phyloP scores from a whole-genome alignment of 2,329 filamentous ascomycete species.

The Hortaea werneckii region DNA sequence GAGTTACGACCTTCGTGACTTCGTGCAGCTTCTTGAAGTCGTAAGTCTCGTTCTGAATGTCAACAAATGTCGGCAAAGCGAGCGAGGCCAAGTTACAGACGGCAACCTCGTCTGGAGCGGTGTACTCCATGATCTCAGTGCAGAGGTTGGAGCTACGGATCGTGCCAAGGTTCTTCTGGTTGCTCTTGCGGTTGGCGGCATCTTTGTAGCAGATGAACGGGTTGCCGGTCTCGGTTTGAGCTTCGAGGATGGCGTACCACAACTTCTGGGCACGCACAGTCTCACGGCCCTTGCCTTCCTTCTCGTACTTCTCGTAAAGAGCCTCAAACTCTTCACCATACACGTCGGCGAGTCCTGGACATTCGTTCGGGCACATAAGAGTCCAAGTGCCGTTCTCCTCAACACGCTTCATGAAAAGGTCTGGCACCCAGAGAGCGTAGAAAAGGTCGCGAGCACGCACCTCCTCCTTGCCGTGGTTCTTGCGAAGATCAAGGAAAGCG shows the following conservation, averaged over 20 bases:
- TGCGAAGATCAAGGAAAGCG: slow-evolving; percentile 91
- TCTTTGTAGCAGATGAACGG: slow-evolving; percentile 99
- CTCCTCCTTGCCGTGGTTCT: slow-evolving; percentile 99
- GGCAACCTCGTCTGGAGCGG: slow-evolving; percentile 90
- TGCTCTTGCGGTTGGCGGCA: slow-evolving; percentile 96
- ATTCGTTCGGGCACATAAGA: slow-evolving; percentile 95
- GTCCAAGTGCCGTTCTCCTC: slow-evolving; percentile 97
- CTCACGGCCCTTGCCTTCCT: slow-evolving; percentile 74
- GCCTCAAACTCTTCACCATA: slow-evolving; percentile 97
- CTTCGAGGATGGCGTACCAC: slow-evolving; percentile 97
- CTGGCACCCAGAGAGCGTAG: slow-evolving; percentile 95
- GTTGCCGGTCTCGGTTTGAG: slow-evolving; percentile 97
- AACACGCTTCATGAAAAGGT: slow-evolving; percentile 99
- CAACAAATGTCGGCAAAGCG: slow-evolving; percentile 81
- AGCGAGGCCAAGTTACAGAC: slow-evolving; percentile 97
- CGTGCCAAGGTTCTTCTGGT: slow-evolving; percentile 98
- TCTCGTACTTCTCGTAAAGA: slow-evolving; percentile 84
- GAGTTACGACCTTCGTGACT: slow-evolving; percentile 81
- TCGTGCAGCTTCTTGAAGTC: slow-evolving; percentile 97
- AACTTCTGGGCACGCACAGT: slow-evolving; percentile 97
- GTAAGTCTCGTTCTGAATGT: slow-evolving; percentile 73
- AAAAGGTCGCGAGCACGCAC: slow-evolving; percentile 93
- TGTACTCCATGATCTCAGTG: slow-evolving; percentile 98
- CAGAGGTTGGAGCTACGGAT: slow-evolving; percentile 98
- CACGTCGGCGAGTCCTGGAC: slow-evolving; percentile 85